phyloP scores from a whole-genome alignment of 805 yeast species.

The Monosporozyma yasuniensis region DNA sequence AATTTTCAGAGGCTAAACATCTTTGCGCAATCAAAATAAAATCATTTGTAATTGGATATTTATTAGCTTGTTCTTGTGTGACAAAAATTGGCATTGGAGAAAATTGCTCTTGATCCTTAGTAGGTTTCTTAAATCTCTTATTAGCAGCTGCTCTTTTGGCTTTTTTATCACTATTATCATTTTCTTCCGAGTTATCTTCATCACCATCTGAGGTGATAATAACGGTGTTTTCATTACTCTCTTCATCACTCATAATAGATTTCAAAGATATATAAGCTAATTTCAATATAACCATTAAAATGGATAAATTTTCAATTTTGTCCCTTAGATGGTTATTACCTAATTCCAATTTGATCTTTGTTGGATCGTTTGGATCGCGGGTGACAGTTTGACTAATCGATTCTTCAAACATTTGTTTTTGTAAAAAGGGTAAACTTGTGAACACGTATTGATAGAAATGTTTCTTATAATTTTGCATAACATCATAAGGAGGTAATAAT shows the following conservation, averaged over 20 bases:
- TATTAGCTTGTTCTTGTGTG: conserved; percentile 14
- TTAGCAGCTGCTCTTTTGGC: background rate
- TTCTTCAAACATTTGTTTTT: conserved; percentile 24
- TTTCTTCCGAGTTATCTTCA: background rate
- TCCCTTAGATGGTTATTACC: conserved; percentile 22
- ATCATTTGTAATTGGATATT: conserved; percentile 23
- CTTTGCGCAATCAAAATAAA: conserved; percentile 21
- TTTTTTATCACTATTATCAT: background rate
- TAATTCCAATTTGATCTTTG: conserved; percentile 16
- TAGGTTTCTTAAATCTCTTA: conserved; percentile 3
- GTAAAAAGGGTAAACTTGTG: conserved; percentile 24
- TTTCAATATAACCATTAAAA: conserved; percentile 22
- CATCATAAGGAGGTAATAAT: conserved; percentile 21
- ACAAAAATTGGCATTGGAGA: conserved; percentile 17
- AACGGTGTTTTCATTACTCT: background rate
- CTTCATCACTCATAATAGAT: conserved; percentile 5
- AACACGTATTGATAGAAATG: conserved; percentile 24
- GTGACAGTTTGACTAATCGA: conserved; percentile 17
- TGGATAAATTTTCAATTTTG: conserved; percentile 23
- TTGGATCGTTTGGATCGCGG: conserved; percentile 13
- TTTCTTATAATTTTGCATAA: conserved; percentile 18
- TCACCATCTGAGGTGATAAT: background rate
- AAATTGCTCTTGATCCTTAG: conserved; percentile 13
- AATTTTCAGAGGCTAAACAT: conserved; percentile 23
- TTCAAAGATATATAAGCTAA: conserved; percentile 23